Percentiles rank a stretch among this genome's conserved stretches.
Conservation (phyloP, 805 yeast species). For the Teunomyces atbi region DNA sequence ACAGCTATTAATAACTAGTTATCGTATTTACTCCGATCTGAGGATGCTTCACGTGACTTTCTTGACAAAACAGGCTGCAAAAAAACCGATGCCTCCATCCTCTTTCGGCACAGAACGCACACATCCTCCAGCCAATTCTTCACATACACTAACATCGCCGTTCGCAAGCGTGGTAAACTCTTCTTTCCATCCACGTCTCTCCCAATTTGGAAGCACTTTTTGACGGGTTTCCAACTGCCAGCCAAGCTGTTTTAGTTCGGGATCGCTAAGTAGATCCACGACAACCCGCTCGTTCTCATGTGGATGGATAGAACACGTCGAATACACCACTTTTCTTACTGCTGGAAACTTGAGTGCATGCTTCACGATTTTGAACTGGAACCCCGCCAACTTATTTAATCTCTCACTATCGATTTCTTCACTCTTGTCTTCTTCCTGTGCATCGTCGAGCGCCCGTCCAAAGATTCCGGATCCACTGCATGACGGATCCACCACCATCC, state of each 20-base stretch:
- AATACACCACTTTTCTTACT: slow-evolving; percentile 78
- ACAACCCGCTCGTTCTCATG: slow-evolving; percentile 95
- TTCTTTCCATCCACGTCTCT: slow-evolving; percentile 71
- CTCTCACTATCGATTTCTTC: slow-evolving; percentile 54
- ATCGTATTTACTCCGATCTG: too few relatives aligned
- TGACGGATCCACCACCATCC: slow-evolving; percentile 90
- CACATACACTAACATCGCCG: slow-evolving; percentile 40
- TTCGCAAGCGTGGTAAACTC: slow-evolving; percentile 57
- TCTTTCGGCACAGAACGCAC: slow-evolving; percentile 79
- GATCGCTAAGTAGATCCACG: slow-evolving; percentile 67
- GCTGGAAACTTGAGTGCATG: slow-evolving; percentile 84
- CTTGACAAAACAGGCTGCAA: slow-evolving; percentile 85
- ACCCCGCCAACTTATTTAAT: slow-evolving; percentile 71
- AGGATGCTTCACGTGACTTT: background rate
- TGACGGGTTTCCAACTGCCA: slow-evolving; percentile 68
- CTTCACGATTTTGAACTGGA: slow-evolving; percentile 83
- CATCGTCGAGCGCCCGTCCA: slow-evolving; percentile 73
- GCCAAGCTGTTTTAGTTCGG: slow-evolving; percentile 60
- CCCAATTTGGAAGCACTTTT: slow-evolving; percentile 81
- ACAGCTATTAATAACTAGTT: too few relatives aligned
- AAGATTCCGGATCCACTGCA: slow-evolving; percentile 98
- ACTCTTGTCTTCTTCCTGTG: slow-evolving; percentile 43
- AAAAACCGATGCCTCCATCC: slow-evolving; percentile 99
- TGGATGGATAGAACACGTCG: slow-evolving; percentile 93
- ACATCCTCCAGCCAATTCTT: slow-evolving; percentile 73